These are phyloP conservation scores for Saturnispora kantuleensis DNA, from an alignment of 805 yeast species.

Conservation along the genomic window DNA sequence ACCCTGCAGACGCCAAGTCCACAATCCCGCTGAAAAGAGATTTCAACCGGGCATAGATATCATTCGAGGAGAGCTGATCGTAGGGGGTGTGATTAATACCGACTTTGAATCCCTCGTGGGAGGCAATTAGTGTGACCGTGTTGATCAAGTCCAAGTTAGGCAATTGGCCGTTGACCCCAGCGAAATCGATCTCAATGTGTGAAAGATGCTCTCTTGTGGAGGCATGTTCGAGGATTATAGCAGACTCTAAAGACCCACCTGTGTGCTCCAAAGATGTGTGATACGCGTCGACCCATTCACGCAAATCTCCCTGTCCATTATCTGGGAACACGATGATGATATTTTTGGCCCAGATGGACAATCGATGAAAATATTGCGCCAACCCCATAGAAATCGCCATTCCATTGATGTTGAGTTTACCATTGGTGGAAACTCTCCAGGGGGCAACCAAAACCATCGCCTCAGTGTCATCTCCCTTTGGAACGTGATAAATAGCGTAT, in stretches of 20 bases:
- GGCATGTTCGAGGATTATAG: conserved; percentile 74
- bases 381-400: conserved; percentile 61
- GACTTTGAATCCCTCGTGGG: conserved; percentile 66
- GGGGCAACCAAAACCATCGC: conserved; percentile 88
- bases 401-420: conserved; percentile 68
- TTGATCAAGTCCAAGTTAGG: conserved; percentile 90
- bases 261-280: conserved; percentile 77
- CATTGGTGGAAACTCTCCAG: conserved; percentile 57
- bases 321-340: conserved; percentile 78
- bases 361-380: conserved; percentile 68
- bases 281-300: conserved; percentile 91
- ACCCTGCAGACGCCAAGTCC: conserved; percentile 62
- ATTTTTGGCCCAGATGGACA: conserved; percentile 95
- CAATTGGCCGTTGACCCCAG: conserved; percentile 89
- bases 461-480: conserved; percentile 94
- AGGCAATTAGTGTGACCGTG: conserved; percentile 61
- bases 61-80: conserved; percentile 35
- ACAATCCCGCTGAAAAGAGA: conserved; percentile 58
- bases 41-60: conserved; percentile 46
- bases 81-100: conserved; percentile 52
- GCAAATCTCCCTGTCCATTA: conserved; percentile 54
- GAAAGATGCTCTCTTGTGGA: conserved; percentile 55
- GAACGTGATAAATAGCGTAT: conserved; percentile 83
- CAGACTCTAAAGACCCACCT: conserved; percentile 91
- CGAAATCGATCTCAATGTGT: conserved; percentile 63